Conservation (phyloP, 2,329 filamentous ascomycete genomes). For the Ophiostoma novo-ulmi region DNA sequence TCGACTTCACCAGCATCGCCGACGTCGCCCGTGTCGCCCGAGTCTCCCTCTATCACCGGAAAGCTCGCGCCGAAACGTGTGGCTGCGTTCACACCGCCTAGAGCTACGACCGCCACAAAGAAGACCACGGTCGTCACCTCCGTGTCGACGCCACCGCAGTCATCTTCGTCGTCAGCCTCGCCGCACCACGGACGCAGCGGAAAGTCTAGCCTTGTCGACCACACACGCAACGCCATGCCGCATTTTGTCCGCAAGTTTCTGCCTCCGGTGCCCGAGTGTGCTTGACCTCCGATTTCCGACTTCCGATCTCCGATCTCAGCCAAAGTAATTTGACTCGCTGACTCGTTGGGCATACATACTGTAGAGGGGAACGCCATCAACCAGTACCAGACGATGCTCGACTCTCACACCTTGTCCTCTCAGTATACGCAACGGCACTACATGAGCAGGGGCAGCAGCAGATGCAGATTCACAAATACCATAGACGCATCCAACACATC, state of each 20-base stretch:
- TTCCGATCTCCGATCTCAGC: neutral
- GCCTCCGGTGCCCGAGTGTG: slow-evolving; percentile 33
- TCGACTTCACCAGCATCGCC: neutral
- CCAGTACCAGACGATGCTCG: neutral
- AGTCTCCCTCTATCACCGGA: slow-evolving; percentile 27
- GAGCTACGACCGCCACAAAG: slow-evolving; percentile 18
- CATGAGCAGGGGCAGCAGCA: neutral
- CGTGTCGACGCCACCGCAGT: neutral
- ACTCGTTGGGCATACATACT: neutral
- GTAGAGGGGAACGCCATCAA: neutral
- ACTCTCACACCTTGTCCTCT: neutral
- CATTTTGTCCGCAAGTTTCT: slow-evolving; percentile 38
- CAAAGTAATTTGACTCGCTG: neutral
- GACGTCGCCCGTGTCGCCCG: slow-evolving; percentile 33
- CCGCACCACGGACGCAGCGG: slow-evolving; percentile 31
- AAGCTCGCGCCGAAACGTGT: slow-evolving; percentile 18
- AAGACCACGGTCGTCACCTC: slow-evolving; percentile 27
- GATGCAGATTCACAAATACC: neutral
- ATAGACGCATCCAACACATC: neutral
- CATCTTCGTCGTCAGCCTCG: neutral
- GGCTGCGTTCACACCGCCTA: slow-evolving; percentile 10
- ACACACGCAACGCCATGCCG: slow-evolving; percentile 36
- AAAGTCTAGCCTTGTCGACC: slow-evolving; percentile 33
- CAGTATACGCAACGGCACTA: neutral
- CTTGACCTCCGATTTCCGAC: slow-evolving; percentile 1